phyloP scores from a whole-genome alignment of 768 basidiomycete genomes.

The Pleurotus giganteus region DNA sequence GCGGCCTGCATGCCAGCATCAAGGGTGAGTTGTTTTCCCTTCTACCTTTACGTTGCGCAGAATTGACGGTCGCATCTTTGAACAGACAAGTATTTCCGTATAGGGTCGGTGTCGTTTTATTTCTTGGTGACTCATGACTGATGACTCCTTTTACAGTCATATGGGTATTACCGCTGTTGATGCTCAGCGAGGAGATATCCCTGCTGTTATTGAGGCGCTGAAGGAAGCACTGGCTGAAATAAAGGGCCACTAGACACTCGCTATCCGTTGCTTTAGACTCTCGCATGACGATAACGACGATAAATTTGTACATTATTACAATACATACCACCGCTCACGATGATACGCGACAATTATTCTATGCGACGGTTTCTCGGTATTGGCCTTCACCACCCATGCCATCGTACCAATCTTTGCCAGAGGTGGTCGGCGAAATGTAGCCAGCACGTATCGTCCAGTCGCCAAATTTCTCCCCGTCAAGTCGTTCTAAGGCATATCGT shows the following conservation, averaged over 20 bases:
- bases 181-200: constrained; percentile 66
- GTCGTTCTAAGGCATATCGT: constrained; percentile 82
- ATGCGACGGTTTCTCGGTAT: constrained; percentile 32
- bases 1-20: constrained; percentile 80
- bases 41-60: background rate
- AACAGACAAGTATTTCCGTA: constrained; percentile 85
- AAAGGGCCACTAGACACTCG: constrained; percentile 16
- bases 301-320: background rate
- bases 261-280: background rate
- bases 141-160: constrained; percentile 49
- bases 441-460: constrained; percentile 93
- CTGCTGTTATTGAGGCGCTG: constrained; percentile 66
- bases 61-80: constrained; percentile 12
- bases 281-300: background rate
- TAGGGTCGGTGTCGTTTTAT: constrained; percentile 52
- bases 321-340: background rate
- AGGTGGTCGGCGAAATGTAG: constrained; percentile 82
- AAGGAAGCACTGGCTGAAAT: constrained; percentile 52
- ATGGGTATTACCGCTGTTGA: constrained; percentile 90
- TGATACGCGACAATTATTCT: background rate
- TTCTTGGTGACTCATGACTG: constrained; percentile 4
- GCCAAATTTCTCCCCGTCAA: constrained; percentile 89
- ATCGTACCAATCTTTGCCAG: constrained; percentile 87
- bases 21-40: constrained; percentile 52
- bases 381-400: constrained; percentile 76